These are phyloP conservation scores for Vigna trinervia DNA, from an alignment of 306 rosid genomes.

Conservation along the genomic window DNA sequence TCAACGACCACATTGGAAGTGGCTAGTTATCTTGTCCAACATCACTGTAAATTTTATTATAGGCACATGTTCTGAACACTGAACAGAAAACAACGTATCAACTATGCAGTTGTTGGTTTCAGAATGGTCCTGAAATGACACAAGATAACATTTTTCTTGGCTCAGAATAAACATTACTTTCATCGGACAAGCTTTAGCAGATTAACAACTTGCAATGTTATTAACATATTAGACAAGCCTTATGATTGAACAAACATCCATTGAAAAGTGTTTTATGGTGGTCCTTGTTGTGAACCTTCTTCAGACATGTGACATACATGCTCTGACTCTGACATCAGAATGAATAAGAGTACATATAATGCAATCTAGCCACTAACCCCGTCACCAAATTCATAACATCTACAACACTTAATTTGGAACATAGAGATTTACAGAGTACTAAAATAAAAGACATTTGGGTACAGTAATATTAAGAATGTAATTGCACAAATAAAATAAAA, in stretches of 20 bases:
- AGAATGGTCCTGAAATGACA: constrained; percentile 10
- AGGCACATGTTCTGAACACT: background rate
- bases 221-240: background rate
- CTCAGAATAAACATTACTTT: background rate
- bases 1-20: background rate
- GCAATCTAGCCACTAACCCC: too few species aligned
- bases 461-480: too few species aligned
- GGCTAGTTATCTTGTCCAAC: background rate
- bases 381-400: too few species aligned
- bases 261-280: background rate
- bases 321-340: background rate
- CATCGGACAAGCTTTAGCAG: background rate
- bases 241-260: background rate
- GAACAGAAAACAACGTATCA: constrained; percentile 18
- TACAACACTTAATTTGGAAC: background rate
- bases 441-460: too few species aligned
- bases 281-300: background rate
- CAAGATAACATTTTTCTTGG: background rate
- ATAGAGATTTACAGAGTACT: background rate
- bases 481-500: too few species aligned
- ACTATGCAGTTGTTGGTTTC: constrained; percentile 11
- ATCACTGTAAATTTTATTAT: background rate
- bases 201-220: background rate
- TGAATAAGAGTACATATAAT: background rate
- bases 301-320: background rate